Base-by-base conservation (phyloP, 257 asterid genomes). In the Nicotiana otophora region DNA sequence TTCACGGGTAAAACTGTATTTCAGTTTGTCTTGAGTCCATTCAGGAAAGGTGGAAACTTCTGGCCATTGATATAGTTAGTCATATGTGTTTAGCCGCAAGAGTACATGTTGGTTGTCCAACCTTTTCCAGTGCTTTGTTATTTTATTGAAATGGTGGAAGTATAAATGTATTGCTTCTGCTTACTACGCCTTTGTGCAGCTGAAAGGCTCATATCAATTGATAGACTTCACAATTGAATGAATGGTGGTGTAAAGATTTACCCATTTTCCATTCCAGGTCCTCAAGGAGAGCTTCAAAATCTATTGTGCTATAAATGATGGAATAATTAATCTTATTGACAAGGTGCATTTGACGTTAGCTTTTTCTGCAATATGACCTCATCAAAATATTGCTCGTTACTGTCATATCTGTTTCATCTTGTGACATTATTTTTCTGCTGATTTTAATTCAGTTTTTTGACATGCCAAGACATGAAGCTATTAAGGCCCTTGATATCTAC, bases 381-480 rank as follows among this genome's bases (percentile, higher is more conserved):
- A 28, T 65, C 77, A 51, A 48, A 64, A n/a, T 65, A 48, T 42
- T 42, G 55, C 63, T 30, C 16, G 6, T 26, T 46, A 23, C 19
- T 5, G 46, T 65, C 10, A 39, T 19, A 54, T 55, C 26, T 46
- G 60, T 62, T 23, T 31, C 58, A 58, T 77, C 63, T 11, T 1
- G 51, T 82, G 76, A 80, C 74, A 75, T 58, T 46, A 0, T 77
- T 81, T 70, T 48, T 80, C 83, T 83, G 23, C 84, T 85, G 61
- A 58, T 81, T 83, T 78, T 53, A 15, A 85, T 90, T 86, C 95
- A 94, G 99, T 96, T 96, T 90, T 96, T 96, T 87, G 99, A 96
- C 95, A 96, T 96, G 99, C 97, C 98, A 67, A 92, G 97, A 86
- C 99, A 96, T 84, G 99, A 96, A 90, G 99, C 99, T 51, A 88